A percentile compares a stretch with the other conserved stretches of the same genome.
phyloP scores from a whole-genome alignment of 139 green algal species.

The Auxenochlorella pyrenoidosa region DNA sequence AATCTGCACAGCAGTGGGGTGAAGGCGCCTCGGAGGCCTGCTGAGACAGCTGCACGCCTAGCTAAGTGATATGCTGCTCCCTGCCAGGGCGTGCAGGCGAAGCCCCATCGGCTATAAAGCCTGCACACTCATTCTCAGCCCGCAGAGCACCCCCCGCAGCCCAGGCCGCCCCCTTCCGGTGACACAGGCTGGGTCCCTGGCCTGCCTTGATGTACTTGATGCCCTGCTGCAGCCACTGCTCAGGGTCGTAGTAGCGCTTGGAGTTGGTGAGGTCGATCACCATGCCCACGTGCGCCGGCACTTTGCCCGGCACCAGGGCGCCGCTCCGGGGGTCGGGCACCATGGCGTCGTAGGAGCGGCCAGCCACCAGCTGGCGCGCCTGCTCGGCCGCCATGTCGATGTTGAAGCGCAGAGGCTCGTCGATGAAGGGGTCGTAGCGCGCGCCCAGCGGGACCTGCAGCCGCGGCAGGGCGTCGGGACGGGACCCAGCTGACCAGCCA shows the following conservation, averaged over 20 bases:
- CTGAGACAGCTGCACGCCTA: no score
- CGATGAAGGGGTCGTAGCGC: conserved; percentile 33
- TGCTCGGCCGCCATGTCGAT: conserved; percentile 25
- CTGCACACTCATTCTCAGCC: no score
- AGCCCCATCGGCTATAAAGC: background rate
- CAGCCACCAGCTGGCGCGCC: background rate
- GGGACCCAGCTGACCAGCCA: no score
- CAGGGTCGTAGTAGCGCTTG: conserved; percentile 87
- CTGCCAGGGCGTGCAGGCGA: background rate
- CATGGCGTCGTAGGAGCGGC: no score
- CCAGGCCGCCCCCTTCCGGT: no score
- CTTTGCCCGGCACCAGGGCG: background rate
- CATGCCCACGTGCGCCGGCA: conserved; percentile 64
- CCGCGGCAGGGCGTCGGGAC: background rate
- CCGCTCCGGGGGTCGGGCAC: no score
- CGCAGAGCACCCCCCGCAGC: no score
- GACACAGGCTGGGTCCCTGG: no score
- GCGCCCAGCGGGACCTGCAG: conserved; percentile 43
- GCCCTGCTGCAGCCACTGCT: conserved; percentile 48
- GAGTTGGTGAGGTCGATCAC: conserved; percentile 97
- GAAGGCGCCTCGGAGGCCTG: no score
- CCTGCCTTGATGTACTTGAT: conserved; percentile 67
- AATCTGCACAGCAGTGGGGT: conserved; percentile 64
- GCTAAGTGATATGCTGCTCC: background rate
- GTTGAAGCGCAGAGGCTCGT: conserved; percentile 25